Percentiles rank a stretch among this genome's conserved stretches.
Evolutionary conservation across 345 rosid species (phyloP).

Genomic region (Aegle marmelos): DNA sequence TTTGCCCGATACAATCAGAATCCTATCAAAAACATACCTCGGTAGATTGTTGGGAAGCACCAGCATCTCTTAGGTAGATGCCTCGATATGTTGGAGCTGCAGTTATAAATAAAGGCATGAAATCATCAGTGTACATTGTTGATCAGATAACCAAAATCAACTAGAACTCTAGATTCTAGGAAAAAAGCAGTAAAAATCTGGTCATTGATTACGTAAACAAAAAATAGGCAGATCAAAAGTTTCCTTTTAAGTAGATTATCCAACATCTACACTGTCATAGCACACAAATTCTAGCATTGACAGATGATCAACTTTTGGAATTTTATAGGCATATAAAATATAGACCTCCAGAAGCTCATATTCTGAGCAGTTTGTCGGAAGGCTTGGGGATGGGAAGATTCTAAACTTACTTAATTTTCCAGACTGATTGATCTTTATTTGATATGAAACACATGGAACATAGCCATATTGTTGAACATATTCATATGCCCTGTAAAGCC

Average conservation of each 20-base stretch:
- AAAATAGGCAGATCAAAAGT: not conserved
- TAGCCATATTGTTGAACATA: constrained; percentile 55
- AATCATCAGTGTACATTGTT: constrained; percentile 9
- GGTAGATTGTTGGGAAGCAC: constrained; percentile 59
- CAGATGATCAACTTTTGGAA: not conserved
- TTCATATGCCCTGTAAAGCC: constrained; percentile 70
- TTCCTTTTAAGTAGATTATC: not conserved
- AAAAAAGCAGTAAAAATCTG: not conserved
- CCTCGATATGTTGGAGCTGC: constrained; percentile 88
- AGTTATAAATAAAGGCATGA: constrained; percentile 16
- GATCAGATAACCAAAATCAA: not conserved
- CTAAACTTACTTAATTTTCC: constrained; percentile 74
- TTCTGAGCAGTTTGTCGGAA: not conserved
- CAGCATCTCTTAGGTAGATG: constrained; percentile 82
- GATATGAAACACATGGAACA: constrained; percentile 63
- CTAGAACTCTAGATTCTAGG: not conserved
- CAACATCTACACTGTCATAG: not conserved
- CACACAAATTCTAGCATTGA: not conserved
- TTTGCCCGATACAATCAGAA: not conserved
- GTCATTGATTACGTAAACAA: not conserved
- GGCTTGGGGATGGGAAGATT: not conserved
- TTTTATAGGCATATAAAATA: not conserved
- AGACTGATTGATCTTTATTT: constrained; percentile 66
- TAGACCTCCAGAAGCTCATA: not conserved
- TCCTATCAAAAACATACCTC: constrained; percentile 53